A percentile compares a stretch with the other conserved stretches of the same genome.
These are phyloP conservation scores for Castanopsis chinensis DNA, from an alignment of 306 rosid genomes.

Conservation along the genomic window DNA sequence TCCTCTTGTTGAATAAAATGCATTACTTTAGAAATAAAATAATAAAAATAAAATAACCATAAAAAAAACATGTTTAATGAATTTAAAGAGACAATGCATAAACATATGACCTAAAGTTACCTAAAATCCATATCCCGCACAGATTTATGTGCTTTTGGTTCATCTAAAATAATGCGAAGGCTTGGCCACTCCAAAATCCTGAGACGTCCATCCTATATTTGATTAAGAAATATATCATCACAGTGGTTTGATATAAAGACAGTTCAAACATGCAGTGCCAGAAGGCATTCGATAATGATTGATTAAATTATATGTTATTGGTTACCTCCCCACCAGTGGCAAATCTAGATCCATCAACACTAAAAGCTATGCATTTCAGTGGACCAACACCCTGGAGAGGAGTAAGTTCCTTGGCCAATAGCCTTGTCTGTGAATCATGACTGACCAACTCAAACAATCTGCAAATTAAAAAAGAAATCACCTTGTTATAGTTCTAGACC, in stretches of 20 bases:
- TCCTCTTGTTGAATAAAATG: too few species aligned
- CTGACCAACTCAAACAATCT: constrained; percentile 71
- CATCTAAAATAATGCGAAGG: constrained; percentile 68
- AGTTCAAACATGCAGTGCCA: not conserved
- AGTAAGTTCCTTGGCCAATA: constrained; percentile 58
- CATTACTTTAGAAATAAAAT: too few species aligned
- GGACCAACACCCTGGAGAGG: constrained; percentile 58
- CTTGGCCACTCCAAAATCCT: constrained; percentile 87
- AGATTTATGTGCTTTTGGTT: constrained; percentile 81
- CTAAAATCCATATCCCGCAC: constrained; percentile 89
- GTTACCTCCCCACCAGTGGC: constrained; percentile 90
- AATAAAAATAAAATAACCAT: too few species aligned
- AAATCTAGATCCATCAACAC: constrained; percentile 90
- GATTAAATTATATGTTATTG: constrained; percentile 8
- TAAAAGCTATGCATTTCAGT: constrained; percentile 71
- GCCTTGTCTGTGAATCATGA: constrained; percentile 50
- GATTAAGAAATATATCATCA: constrained; percentile 27
- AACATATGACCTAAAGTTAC: constrained; percentile 26
- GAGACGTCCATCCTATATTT: constrained; percentile 75
- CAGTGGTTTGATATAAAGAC: not conserved
- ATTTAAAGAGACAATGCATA: not conserved
- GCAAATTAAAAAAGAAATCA: constrained; percentile 22
- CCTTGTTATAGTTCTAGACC: constrained; percentile 2
- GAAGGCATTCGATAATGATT: constrained; percentile 5
- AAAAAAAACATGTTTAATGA: not conserved